Evolutionary conservation across 139 green algal genomes (phyloP).

Genomic region (Diplosphaera chodatii): DNA sequence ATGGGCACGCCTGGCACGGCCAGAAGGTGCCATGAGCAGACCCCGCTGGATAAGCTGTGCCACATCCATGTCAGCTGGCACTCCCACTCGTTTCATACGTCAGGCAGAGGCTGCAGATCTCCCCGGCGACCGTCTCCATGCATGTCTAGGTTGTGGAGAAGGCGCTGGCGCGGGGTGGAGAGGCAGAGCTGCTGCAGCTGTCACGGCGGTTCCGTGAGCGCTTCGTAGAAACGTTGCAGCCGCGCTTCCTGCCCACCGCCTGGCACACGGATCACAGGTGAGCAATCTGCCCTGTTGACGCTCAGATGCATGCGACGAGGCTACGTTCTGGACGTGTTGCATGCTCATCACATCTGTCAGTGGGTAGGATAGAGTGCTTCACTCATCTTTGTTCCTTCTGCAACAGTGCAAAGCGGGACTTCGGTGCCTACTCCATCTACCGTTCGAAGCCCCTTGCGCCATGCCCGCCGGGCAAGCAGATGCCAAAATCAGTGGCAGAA

Average conservation of each 20-base stretch:
- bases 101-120: too few relatives aligned
- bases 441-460: background rate
- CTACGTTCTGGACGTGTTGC: too few relatives aligned
- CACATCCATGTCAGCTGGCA: too few relatives aligned
- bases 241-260: constrained; percentile 43
- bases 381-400: background rate
- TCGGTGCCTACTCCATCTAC: constrained; percentile 3
- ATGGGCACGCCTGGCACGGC: constrained; percentile 61
- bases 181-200: constrained; percentile 47
- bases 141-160: constrained; percentile 38
- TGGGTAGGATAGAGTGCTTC: too few relatives aligned
- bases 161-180: constrained; percentile 33
- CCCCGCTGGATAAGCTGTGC: too few relatives aligned
- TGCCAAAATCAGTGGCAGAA: too few relatives aligned
- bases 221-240: constrained; percentile 57
- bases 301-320: background rate
- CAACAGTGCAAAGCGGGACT: background rate
- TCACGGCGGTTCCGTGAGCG: constrained; percentile 39
- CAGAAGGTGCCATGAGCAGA: constrained; percentile 1
- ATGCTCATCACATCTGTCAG: too few relatives aligned
- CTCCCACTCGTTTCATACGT: too few relatives aligned
- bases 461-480: too few relatives aligned
- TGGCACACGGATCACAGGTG: constrained; percentile 60
- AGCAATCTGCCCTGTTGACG: background rate
- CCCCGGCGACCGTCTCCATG: too few relatives aligned